phyloP scores from a whole-genome alignment of 2,329 filamentous ascomycete species.

The Phaeosphaeriaceae sp. region DNA sequence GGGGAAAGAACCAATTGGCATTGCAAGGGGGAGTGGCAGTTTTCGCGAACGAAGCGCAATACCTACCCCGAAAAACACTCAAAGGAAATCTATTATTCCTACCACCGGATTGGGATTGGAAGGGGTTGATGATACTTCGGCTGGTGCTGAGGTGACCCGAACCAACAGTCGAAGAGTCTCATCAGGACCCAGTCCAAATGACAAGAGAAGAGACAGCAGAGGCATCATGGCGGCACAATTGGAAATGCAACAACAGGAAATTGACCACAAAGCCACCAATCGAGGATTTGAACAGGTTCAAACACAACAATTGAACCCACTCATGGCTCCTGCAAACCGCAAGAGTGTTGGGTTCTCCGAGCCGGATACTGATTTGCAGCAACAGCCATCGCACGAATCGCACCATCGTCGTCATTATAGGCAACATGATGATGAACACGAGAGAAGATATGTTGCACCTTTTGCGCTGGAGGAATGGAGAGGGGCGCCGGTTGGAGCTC shows the following conservation, averaged over 20 bases:
- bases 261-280: conserved; percentile 41
- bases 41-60: conserved; percentile 38
- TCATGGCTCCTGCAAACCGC: conserved; percentile 41
- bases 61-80: conserved; percentile 24
- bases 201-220: conserved; percentile 38
- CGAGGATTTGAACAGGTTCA: conserved; percentile 45
- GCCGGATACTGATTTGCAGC: conserved; percentile 28
- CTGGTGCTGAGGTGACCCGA: conserved; percentile 37
- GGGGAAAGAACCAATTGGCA: conserved; percentile 40
- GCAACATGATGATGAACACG: conserved; percentile 49
- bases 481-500: conserved; percentile 46
- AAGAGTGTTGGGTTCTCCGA: conserved; percentile 52
- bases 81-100: conserved; percentile 28
- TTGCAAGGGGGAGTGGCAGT: conserved; percentile 34
- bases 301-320: conserved; percentile 27
- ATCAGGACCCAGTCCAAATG: conserved; percentile 27
- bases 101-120: conserved; percentile 41
- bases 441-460: conserved; percentile 62
- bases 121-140: conserved; percentile 36
- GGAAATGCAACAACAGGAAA: conserved; percentile 49
- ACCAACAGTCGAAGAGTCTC: conserved; percentile 41
- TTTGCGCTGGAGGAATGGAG: conserved; percentile 66
- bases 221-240: conserved; percentile 45
- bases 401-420: conserved; percentile 36
- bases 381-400: conserved; percentile 32